Percentiles rank a stretch among this genome's conserved stretches.
These are phyloP conservation scores for Fusarium buxicola DNA, from an alignment of 2,329 filamentous ascomycete genomes.

Conservation along the genomic window DNA sequence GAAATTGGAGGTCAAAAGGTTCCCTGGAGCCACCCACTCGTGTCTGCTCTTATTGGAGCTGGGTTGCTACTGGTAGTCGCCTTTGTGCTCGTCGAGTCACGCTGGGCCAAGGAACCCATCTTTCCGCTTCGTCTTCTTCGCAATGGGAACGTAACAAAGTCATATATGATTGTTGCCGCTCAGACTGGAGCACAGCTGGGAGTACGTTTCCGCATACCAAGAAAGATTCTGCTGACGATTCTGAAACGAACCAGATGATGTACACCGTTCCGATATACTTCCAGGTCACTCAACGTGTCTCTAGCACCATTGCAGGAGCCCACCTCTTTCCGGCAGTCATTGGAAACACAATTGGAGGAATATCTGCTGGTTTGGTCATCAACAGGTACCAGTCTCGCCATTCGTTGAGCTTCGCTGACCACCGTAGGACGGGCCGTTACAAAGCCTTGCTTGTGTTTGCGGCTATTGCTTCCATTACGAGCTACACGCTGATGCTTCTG, in stretches of 20 bases:
- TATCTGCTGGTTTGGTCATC: conserved; percentile 69
- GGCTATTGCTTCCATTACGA: conserved; percentile 59
- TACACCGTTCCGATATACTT: conserved; percentile 77
- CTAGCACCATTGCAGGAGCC: conserved; percentile 67
- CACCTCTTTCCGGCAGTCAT: conserved; percentile 75
- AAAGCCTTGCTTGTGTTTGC: conserved; percentile 65
- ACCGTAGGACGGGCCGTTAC: conserved; percentile 66
- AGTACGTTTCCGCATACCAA: background rate
- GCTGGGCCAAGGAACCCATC: conserved; percentile 64
- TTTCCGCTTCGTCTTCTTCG: conserved; percentile 67
- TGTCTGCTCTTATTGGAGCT: conserved; percentile 52
- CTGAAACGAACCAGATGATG: conserved; percentile 64
- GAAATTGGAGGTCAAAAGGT: conserved; percentile 65
- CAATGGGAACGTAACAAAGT: conserved; percentile 63
- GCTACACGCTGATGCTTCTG: conserved; percentile 65
- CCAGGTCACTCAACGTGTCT: conserved; percentile 68
- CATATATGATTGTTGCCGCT: conserved; percentile 64
- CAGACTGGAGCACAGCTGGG: conserved; percentile 64
- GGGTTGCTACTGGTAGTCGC: conserved; percentile 54
- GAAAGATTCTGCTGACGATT: background rate
- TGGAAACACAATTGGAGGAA: conserved; percentile 73
- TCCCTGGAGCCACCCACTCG: conserved; percentile 60
- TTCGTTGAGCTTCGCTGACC: background rate
- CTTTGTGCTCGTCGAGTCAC: conserved; percentile 59
- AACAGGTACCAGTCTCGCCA: too few species aligned